phyloP scores from a whole-genome alignment of 345 rosid species.

The Eucalyptus paniculata region DNA sequence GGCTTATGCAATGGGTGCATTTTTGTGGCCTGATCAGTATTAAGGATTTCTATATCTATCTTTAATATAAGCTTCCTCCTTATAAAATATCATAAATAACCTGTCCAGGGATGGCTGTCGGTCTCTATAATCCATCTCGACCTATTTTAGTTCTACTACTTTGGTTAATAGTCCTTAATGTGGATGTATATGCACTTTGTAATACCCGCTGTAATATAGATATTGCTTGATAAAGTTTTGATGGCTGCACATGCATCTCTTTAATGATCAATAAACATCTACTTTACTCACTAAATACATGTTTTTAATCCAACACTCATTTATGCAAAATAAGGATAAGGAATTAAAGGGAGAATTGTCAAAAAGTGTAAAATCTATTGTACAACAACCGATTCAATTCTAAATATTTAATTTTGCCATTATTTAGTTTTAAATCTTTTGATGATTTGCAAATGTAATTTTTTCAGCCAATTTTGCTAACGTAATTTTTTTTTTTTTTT shows the following conservation, averaged over 20 bases:
- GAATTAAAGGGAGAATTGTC: background rate
- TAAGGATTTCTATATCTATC: background rate
- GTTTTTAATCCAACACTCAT: background rate
- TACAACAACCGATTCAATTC: accelerated
- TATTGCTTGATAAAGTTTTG: background rate
- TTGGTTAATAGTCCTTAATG: background rate
- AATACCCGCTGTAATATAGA: background rate
- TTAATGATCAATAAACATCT: background rate
- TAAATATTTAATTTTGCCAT: background rate
- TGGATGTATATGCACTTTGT: background rate
- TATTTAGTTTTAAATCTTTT: background rate
- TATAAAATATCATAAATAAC: background rate
- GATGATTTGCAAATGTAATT: background rate
- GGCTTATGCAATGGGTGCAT: conserved; percentile 41
- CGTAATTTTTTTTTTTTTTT: accelerated
- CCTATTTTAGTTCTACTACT: background rate
- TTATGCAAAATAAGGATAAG: background rate
- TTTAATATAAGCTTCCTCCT: background rate
- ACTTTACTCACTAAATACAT: background rate
- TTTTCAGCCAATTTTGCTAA: background rate
- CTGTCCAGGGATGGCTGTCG: background rate
- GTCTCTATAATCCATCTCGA: background rate
- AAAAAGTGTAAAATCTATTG: background rate
- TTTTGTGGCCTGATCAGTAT: conserved; percentile 49
- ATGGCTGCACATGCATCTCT: background rate